Evolutionary conservation across 352 stramenopile genomes (phyloP).

Genomic region (Elongisporangium anandrum): DNA sequence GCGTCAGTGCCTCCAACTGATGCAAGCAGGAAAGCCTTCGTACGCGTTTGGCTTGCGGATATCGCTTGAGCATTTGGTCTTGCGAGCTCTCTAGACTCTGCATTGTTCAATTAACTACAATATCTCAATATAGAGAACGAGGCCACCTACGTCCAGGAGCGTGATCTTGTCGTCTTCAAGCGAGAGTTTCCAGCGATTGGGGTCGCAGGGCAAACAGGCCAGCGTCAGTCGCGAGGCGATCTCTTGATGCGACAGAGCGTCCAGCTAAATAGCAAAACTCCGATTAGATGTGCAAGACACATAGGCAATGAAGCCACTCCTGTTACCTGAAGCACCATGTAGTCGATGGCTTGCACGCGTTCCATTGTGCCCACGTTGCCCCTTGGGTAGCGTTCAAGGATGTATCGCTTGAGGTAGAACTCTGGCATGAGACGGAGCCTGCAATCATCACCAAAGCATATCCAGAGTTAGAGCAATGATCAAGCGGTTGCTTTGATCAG

Average conservation of each 20-base stretch:
- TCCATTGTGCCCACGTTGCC: slow-evolving; percentile 16
- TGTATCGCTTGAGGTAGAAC: slow-evolving; percentile 70
- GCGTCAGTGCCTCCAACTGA: no score
- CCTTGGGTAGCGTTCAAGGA: slow-evolving; percentile 49
- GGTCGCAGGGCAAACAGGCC: slow-evolving; percentile 40
- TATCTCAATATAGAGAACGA: no score
- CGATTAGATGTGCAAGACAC: neutral
- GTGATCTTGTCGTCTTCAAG: slow-evolving; percentile 51
- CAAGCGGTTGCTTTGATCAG: neutral
- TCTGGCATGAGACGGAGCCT: slow-evolving; percentile 66
- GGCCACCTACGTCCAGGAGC: slow-evolving; percentile 42
- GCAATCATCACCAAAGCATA: neutral
- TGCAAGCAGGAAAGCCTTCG: neutral
- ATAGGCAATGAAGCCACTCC: neutral
- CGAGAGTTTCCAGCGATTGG: slow-evolving; percentile 40
- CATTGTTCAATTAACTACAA: no score
- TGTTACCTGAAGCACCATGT: slow-evolving; percentile 62
- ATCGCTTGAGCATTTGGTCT: slow-evolving; percentile 36
- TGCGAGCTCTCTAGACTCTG: slow-evolving; percentile 30
- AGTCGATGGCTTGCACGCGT: slow-evolving; percentile 41
- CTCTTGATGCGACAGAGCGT: slow-evolving; percentile 55
- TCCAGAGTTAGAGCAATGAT: neutral
- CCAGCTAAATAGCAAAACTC: slow-evolving; percentile 21
- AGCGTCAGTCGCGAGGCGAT: slow-evolving; percentile 63
- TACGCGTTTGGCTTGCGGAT: slow-evolving; percentile 53